Conservation (phyloP, 164 flowering plant species). For the Echeveria elegans region DNA sequence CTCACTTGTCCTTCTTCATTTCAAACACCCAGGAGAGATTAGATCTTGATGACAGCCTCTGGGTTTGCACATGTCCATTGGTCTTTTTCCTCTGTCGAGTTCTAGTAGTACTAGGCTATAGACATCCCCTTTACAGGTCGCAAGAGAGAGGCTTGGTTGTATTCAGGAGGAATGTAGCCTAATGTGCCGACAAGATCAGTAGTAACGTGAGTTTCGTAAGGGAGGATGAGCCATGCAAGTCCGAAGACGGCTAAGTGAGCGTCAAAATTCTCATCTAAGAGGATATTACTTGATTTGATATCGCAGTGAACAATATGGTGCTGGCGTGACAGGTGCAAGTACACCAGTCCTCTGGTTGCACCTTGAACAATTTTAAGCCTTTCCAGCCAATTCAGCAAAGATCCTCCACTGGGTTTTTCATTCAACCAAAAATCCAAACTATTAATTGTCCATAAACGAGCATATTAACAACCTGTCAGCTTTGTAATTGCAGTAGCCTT, state of each 20-base stretch:
- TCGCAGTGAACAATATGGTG: slow-evolving; percentile 7
- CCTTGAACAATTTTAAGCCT: slow-evolving; percentile 8
- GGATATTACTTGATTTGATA: slow-evolving; percentile 9
- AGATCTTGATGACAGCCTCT: too few relatives aligned
- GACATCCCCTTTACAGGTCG: too few relatives aligned
- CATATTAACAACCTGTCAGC: slow-evolving; percentile 6
- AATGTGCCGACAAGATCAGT: slow-evolving; percentile 9
- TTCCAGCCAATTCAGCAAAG: not conserved
- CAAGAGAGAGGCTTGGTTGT: slow-evolving; percentile 9
- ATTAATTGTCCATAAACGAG: slow-evolving; percentile 4
- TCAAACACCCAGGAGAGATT: too few relatives aligned
- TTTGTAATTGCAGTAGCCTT: slow-evolving; percentile 1
- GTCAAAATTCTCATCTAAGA: slow-evolving; percentile 9
- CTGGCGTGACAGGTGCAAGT: slow-evolving; percentile 7
- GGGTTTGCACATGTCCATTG: too few relatives aligned
- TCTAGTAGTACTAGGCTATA: too few relatives aligned
- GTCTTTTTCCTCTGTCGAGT: too few relatives aligned
- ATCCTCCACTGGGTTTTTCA: slow-evolving; percentile 5
- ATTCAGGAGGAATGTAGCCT: too few relatives aligned
- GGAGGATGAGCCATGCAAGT: slow-evolving; percentile 5
- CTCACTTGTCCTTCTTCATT: too few relatives aligned
- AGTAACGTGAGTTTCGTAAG: slow-evolving; percentile 1
- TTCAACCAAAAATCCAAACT: slow-evolving; percentile 8
- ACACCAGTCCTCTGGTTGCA: slow-evolving; percentile 6
- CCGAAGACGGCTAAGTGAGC: slow-evolving; percentile 4